These are phyloP conservation scores for Seminavis robusta DNA, from an alignment of 108 stramenopile genomes.

Conservation along the genomic window DNA sequence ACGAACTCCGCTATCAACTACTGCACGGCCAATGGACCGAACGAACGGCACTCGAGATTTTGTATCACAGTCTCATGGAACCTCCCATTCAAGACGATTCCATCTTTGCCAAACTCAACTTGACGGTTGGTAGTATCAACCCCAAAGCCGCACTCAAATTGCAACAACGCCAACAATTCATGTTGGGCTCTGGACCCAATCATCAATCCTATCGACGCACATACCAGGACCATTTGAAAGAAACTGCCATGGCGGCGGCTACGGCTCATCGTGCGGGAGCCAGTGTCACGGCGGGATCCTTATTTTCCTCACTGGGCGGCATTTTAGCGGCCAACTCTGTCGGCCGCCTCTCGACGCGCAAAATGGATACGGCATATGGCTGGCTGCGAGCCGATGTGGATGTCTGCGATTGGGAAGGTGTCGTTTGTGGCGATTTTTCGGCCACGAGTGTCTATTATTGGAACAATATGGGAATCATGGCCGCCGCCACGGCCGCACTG, in stretches of 20 bases:
- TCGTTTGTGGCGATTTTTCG: constrained; percentile 20
- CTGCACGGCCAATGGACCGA: constrained; percentile 18
- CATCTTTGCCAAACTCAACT: too few relatives aligned
- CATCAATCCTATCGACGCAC: too few relatives aligned
- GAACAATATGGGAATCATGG: not conserved
- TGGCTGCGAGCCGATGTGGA: constrained; percentile 19
- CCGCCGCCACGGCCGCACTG: not conserved
- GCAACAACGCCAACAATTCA: too few relatives aligned
- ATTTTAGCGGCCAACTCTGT: not conserved
- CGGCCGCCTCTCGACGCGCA: not conserved
- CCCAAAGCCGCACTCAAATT: too few relatives aligned
- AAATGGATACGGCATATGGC: constrained; percentile 1
- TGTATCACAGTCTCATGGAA: constrained; percentile 16
- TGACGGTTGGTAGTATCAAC: too few relatives aligned
- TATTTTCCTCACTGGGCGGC: too few relatives aligned
- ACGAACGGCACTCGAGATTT: constrained; percentile 21
- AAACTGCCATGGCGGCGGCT: not conserved
- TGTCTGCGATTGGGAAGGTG: constrained; percentile 33
- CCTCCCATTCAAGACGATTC: too few relatives aligned
- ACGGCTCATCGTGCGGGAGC: not conserved
- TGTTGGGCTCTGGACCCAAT: too few relatives aligned
- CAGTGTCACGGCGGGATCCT: too few relatives aligned
- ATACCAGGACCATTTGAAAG: not conserved
- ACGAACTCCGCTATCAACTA: constrained; percentile 9
- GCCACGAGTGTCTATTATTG: constrained; percentile 11